Base-by-base conservation (phyloP, 2,329 filamentous ascomycete genomes). In the Exophiala aquamarina region DNA sequence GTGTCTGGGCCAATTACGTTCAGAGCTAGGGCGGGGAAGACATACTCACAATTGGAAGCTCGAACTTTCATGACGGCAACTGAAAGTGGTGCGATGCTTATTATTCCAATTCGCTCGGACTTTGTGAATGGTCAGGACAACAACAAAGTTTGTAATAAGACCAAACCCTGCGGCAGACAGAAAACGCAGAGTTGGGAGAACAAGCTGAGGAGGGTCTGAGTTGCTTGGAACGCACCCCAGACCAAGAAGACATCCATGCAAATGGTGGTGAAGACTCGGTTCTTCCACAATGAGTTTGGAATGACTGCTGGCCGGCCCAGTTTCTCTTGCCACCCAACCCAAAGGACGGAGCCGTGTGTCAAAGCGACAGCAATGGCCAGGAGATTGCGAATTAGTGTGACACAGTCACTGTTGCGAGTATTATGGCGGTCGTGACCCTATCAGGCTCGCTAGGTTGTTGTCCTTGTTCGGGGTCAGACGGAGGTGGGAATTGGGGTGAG, bases 211-310 rank as follows among this genome's bases (percentile, higher is more conserved):
- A 35, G 17, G 39, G 15, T 39, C 52, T 79, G 75, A 52, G 75
- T 67, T 0, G 66, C 67, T 39, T 76, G 74, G 6, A 74, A 52
- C 0, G 74, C 70, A 0, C 70, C 74, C 50, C 66, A 74, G 0
- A 73, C 68, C 2, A 79, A 52, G 10, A 75, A 62, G 1, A 79
- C 68, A 4, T 70, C 76, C 3, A 75, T 55, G 55, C 81, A 84
- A 18, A 82, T 74, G 26, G 66, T 71, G 0, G 77, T 75, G 56
- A 85, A 86, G 3, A 75, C 64, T 0, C 63, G 60, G 36, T 79
- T 82, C 11, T 65, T 70, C 82, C 82, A 85, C 0, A 85, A 63
- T 0, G 73, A 75, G 59, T 84, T 84, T 0, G 82, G 82, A 15
- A 85, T 83, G 7, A 85, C 61, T 0, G 80, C 79, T 11, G 79